phyloP scores from a whole-genome alignment of 805 yeast species.

The Teunomyces tritomae region DNA sequence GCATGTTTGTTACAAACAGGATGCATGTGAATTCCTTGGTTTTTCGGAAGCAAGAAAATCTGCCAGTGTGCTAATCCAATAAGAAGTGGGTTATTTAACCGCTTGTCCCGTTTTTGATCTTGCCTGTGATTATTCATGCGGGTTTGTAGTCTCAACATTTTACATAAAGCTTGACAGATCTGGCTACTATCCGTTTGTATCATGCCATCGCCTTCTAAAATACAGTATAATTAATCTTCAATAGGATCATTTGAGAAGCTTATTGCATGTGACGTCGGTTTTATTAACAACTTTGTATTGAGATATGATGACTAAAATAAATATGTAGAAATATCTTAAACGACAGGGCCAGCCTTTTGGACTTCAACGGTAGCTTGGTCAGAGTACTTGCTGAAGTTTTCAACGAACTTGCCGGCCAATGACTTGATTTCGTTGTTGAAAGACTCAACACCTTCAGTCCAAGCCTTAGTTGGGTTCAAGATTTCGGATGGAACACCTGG shows the following conservation, averaged over 20 bases:
- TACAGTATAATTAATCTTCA: too few species aligned
- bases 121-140: too few species aligned
- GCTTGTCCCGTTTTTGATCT: too few species aligned
- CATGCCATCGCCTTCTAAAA: too few species aligned
- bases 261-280: not conserved
- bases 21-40: not conserved
- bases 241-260: not conserved
- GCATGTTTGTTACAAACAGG: not conserved
- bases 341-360: constrained; percentile 85
- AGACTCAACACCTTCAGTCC: constrained; percentile 52
- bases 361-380: constrained; percentile 83
- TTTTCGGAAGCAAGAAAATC: too few species aligned
- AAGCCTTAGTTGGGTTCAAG: constrained; percentile 81
- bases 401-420: constrained; percentile 75
- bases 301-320: constrained; percentile 1
- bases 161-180: too few species aligned
- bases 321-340: constrained; percentile 13
- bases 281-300: not conserved
- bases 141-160: too few species aligned
- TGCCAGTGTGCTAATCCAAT: too few species aligned
- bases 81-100: too few species aligned
- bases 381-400: constrained; percentile 83
- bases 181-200: too few species aligned
- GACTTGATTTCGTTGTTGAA: constrained; percentile 44
- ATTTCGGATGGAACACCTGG: constrained; percentile 81